These are phyloP conservation scores for Tetradesmus obliquus DNA, from an alignment of 139 green algal species.

Conservation along the genomic window DNA sequence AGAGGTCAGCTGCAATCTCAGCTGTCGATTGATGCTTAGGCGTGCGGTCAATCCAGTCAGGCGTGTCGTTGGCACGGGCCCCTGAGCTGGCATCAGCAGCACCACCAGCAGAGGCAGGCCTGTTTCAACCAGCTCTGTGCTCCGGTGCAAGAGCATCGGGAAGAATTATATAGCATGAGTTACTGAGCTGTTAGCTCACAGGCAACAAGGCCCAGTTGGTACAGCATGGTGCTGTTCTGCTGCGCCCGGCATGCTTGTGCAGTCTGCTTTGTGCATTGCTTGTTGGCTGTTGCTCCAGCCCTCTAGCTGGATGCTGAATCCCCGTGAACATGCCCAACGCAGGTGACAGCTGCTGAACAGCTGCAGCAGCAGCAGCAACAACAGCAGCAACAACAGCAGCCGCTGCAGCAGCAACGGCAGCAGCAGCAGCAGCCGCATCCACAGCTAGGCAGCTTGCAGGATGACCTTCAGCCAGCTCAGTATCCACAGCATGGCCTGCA, in stretches of 20 bases:
- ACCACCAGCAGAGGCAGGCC: background rate
- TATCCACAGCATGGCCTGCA: background rate
- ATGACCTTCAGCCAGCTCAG: background rate
- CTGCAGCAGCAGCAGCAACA: background rate
- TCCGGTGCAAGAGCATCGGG: too few species aligned
- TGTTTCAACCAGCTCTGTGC: background rate
- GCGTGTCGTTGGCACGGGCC: background rate
- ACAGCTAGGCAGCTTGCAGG: background rate
- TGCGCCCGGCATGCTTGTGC: background rate
- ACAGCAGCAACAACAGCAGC: background rate
- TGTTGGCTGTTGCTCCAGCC: too few species aligned
- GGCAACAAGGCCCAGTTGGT: background rate
- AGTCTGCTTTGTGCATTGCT: background rate
- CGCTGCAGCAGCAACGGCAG: background rate
- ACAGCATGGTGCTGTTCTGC: background rate
- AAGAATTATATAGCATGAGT: too few species aligned
- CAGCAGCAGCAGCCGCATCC: background rate
- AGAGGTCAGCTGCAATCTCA: background rate
- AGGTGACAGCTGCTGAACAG: background rate
- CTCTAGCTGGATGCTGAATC: too few species aligned
- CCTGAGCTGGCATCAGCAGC: background rate
- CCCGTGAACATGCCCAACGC: too few species aligned
- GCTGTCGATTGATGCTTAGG: background rate
- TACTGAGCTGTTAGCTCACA: background rate
- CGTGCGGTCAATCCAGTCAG: background rate